A percentile compares a stretch with the other conserved stretches of the same genome.
phyloP scores from a whole-genome alignment of 768 basidiomycete species.

The Lentinula raphanica region DNA sequence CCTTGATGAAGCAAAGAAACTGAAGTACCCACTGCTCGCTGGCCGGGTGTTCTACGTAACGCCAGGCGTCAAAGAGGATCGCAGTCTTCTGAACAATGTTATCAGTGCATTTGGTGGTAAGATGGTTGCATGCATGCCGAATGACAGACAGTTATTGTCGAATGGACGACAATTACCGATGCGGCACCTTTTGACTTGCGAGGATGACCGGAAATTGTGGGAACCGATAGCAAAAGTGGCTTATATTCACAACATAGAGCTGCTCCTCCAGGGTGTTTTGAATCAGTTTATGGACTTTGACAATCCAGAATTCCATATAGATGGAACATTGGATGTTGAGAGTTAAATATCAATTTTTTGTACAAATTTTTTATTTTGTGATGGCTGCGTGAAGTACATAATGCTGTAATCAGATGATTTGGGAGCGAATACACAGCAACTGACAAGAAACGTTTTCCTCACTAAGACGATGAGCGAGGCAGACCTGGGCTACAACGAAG shows the following conservation, averaged over 20 bases:
- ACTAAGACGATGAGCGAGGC: constrained; percentile 4
- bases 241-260: constrained; percentile 64
- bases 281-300: constrained; percentile 68
- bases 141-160: constrained; percentile 20
- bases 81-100: constrained; percentile 62
- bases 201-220: constrained; percentile 64
- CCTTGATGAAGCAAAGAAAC: constrained; percentile 49
- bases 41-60: constrained; percentile 75
- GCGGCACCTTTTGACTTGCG: constrained; percentile 56
- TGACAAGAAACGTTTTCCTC: constrained; percentile 1
- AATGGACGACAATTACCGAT: background rate
- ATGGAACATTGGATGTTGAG: constrained; percentile 11
- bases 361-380: background rate
- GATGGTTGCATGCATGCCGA: constrained; percentile 33
- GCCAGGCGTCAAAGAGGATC: constrained; percentile 52
- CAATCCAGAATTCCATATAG: constrained; percentile 30
- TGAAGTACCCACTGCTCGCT: constrained; percentile 51
- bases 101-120: constrained; percentile 64
- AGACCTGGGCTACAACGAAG: constrained; percentile 7
- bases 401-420: constrained; percentile 3
- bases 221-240: constrained; percentile 47
- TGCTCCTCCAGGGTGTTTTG: constrained; percentile 59
- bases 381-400: background rate
- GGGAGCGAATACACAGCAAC: constrained; percentile 4
- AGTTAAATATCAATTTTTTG: background rate